phyloP scores from a whole-genome alignment of 2,329 filamentous ascomycete genomes.

The Trichoderma semiorbis region DNA sequence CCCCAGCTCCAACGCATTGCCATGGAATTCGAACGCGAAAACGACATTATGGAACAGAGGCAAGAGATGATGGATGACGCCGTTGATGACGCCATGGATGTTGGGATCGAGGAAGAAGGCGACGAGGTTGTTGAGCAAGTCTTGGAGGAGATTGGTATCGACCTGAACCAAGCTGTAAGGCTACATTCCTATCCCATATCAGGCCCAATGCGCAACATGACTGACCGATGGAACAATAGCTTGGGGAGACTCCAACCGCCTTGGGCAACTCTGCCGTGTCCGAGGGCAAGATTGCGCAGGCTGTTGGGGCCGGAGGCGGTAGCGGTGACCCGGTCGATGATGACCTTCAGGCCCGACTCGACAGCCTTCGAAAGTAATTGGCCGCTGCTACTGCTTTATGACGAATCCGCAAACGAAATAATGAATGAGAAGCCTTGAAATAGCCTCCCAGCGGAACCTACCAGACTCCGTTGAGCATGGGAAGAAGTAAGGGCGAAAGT shows the following conservation, averaged over 20 bases:
- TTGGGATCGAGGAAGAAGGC: constrained; percentile 87
- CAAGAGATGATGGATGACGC: constrained; percentile 99
- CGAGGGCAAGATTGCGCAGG: constrained; percentile 80
- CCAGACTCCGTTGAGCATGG: not conserved
- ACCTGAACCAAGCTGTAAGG: constrained; percentile 82
- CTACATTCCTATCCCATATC: not conserved
- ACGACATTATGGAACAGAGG: constrained; percentile 98
- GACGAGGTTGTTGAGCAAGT: constrained; percentile 97
- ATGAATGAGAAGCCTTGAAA: not conserved
- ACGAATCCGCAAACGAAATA: not conserved
- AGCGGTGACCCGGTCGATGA: constrained; percentile 69
- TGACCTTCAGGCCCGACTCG: constrained; percentile 87
- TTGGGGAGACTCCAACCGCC: constrained; percentile 86
- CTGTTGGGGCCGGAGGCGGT: constrained; percentile 61
- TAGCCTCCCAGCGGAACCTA: not conserved
- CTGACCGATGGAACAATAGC: constrained; percentile 46
- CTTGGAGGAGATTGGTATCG: constrained; percentile 92
- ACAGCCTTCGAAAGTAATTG: constrained; percentile 67
- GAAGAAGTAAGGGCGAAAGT: not conserved
- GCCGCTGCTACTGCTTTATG: not conserved
- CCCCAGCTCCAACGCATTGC: constrained; percentile 93
- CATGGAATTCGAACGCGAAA: constrained; percentile 98
- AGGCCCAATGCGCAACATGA: not conserved
- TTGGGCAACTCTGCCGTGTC: constrained; percentile 70
- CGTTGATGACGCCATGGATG: constrained; percentile 92